Percentiles rank a stretch among this genome's conserved stretches.
These are phyloP conservation scores for Verticillium nonalfalfae DNA, from an alignment of 2,329 filamentous ascomycete species.

Conservation along the genomic window DNA sequence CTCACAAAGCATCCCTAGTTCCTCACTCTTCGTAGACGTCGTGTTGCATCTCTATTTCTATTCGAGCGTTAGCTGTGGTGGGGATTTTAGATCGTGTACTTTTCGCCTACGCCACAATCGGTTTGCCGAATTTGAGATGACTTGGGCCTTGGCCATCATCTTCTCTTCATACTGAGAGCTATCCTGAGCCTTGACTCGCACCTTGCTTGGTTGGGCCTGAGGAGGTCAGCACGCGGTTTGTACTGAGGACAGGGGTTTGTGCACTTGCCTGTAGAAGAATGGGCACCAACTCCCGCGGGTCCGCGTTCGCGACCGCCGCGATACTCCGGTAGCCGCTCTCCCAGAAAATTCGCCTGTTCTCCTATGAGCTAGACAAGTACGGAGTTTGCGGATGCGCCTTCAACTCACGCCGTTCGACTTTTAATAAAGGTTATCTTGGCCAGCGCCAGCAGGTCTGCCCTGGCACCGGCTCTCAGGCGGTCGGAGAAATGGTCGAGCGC, in stretches of 20 bases:
- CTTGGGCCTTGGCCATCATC: constrained; percentile 57
- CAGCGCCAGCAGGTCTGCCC: constrained; percentile 63
- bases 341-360: constrained; percentile 53
- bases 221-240: neutral
- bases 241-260: neutral
- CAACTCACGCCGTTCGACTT: constrained; percentile 60
- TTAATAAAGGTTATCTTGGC: constrained; percentile 71
- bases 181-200: constrained; percentile 47
- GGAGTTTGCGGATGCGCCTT: neutral
- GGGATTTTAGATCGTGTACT: neutral
- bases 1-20: neutral
- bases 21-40: constrained; percentile 35
- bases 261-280: constrained; percentile 60
- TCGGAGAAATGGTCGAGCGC: constrained; percentile 72
- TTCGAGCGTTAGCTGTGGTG: constrained; percentile 9
- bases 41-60: constrained; percentile 45
- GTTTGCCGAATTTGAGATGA: constrained; percentile 64
- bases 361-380: neutral
- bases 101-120: constrained; percentile 57
- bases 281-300: constrained; percentile 61
- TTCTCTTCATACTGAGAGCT: constrained; percentile 58
- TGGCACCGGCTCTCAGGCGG: constrained; percentile 64
- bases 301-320: constrained; percentile 61
- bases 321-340: constrained; percentile 70
- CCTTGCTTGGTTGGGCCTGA: constrained; percentile 62